phyloP scores from a whole-genome alignment of 495 filamentous ascomycete genomes.

The Friedmanniomyces simplex region DNA sequence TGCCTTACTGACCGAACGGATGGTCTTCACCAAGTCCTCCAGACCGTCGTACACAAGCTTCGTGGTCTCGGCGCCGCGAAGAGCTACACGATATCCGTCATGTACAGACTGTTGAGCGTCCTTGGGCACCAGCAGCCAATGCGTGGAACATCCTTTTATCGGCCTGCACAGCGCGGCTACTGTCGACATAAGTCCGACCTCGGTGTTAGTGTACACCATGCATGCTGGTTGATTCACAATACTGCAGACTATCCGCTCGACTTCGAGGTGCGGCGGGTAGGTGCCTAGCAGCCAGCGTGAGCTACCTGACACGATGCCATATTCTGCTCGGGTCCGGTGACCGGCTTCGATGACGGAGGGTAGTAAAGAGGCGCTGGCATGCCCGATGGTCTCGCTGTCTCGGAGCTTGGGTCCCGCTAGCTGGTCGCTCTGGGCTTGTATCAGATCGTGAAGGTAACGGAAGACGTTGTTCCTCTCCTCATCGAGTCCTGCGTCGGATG shows the following conservation, averaged over 20 bases:
- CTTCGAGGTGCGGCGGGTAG: neutral
- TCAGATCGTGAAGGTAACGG: neutral
- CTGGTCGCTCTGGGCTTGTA: neutral
- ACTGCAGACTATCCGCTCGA: neutral
- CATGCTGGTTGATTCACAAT: neutral
- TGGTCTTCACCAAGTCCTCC: neutral
- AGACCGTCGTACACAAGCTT: neutral
- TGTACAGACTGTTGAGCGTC: neutral
- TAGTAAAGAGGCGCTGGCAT: neutral
- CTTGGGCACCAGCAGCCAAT: neutral
- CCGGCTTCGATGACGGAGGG: neutral
- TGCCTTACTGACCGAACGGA: neutral
- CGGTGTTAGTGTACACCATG: neutral
- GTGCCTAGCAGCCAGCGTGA: slow-evolving; percentile 3
- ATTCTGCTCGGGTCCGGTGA: neutral
- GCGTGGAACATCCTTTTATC: neutral
- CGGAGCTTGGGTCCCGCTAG: neutral
- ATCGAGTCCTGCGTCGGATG: neutral
- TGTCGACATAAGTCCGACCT: neutral
- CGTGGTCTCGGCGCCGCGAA: neutral
- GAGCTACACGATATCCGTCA: neutral
- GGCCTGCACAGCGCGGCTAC: neutral
- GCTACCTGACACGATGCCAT: neutral
- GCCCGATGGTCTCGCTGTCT: neutral
- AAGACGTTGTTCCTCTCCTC: neutral